Evolutionary conservation across 2,329 filamentous ascomycete species (phyloP), one percentile per base, ranked within the genome.

Genomic region (Fusarium pseudocircinatum): DNA sequence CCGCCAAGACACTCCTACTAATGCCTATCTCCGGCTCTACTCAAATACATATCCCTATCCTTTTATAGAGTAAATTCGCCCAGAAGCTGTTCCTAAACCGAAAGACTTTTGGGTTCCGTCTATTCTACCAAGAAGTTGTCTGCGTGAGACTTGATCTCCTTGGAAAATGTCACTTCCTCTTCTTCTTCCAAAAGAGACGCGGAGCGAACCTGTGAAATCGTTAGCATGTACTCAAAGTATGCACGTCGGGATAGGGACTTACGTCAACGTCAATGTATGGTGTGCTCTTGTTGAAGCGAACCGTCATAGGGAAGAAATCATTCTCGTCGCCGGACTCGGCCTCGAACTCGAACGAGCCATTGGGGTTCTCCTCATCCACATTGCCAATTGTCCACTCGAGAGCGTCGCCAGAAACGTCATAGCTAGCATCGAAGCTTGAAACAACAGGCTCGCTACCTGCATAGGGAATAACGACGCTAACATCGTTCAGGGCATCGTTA

Each of bases 291-390:
- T 90, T 92, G 84, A 99, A 99, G 61, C 91, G 89, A 69, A 98
- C 91, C 60, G 90, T 92, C 95, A 99, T 98, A 2, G 96, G 96
- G 91, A 99, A 99, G 86, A 98, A 98, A 78, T 98, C 95, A 63
- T 94, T 92, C 81, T 98, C 96, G 75, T 95, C 94, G 62, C 91
- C 90, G 16, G 94, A 94, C 81, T 94, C 91, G 3, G 95, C 94
- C 83, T 98, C 96, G 75, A 99, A 98, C 82, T 99, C 96, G 79
- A 99, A 98, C 52, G 93, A 92, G 24, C 96, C 96, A 44, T 87
- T 95, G 24, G 91, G 85, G 81, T 96, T 97, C 65, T 92, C 92
- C 57, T 94, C 92, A 78, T 95, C 93, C 44, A 98, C 91, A 9
- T 90, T 89, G 69, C 96, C 96, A 77, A 99, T 93, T 46, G 92